phyloP scores from a whole-genome alignment of 2,329 filamentous ascomycete genomes.

The Ceratocystis diversiconidia region DNA sequence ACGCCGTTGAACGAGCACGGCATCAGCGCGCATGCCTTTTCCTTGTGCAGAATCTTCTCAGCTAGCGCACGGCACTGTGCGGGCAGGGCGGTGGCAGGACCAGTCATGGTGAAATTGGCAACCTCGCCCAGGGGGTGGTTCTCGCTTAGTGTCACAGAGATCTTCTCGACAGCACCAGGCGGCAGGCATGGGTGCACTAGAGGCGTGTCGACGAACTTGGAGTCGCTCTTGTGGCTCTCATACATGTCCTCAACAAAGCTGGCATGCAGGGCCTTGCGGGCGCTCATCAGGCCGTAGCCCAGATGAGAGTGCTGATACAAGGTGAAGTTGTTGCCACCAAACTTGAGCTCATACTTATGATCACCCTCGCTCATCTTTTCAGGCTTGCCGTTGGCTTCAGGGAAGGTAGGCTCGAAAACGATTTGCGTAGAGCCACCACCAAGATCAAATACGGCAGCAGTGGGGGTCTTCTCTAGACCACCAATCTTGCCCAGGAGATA shows the following conservation, averaged over 20 bases:
- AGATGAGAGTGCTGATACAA: constrained; percentile 98
- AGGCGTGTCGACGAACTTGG: constrained; percentile 54
- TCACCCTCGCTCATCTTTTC: constrained; percentile 75
- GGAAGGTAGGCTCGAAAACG: constrained; percentile 91
- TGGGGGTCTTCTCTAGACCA: constrained; percentile 74
- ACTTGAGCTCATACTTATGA: constrained; percentile 86
- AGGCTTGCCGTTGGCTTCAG: constrained; percentile 58
- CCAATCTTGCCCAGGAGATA: constrained; percentile 97
- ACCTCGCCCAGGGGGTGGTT: constrained; percentile 49
- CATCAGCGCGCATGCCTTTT: constrained; percentile 61
- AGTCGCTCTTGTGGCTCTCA: constrained; percentile 44
- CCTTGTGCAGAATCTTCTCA: constrained; percentile 83
- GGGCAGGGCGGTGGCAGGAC: constrained; percentile 58
- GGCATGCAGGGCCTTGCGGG: constrained; percentile 72
- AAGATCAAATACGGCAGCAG: constrained; percentile 89
- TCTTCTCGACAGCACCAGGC: constrained; percentile 54
- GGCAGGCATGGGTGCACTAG: constrained; percentile 77
- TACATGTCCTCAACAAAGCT: constrained; percentile 58
- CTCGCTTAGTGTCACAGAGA: constrained; percentile 57
- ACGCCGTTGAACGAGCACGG: constrained; percentile 99
- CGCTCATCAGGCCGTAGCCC: constrained; percentile 91
- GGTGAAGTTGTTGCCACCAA: constrained; percentile 79
- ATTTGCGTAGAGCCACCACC: constrained; percentile 97
- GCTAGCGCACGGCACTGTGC: constrained; percentile 82
- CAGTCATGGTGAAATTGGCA: constrained; percentile 71